Base-by-base conservation (phyloP, 2,329 filamentous ascomycete species). In the Bisporella sp. region DNA sequence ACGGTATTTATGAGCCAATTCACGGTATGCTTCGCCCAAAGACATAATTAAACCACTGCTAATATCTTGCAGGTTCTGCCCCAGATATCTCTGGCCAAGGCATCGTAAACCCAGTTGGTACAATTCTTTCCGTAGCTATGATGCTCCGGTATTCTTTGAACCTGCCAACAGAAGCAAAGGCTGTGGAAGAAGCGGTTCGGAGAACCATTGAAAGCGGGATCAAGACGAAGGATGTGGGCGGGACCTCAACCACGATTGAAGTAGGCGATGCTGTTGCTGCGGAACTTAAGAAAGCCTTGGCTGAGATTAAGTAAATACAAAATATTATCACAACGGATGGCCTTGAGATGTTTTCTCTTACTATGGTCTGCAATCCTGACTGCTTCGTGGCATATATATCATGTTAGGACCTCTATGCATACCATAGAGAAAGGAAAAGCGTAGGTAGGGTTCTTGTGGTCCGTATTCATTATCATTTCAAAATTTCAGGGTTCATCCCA, bases 1-100 rank as follows among this genome's bases (percentile, higher is more conserved):
- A 95, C 67, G 92, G 90, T 61, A 96, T 97, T 64, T 99, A 96
- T 68, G 92, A 97, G 77, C 92, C 92, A 30, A 97, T 99, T 62
- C 92, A 99, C 69, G 91, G 89, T 89, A 74, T 21, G 54, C 72
- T 51, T 32, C 31, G 12, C 39, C 29, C 11, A 13, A 13, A 5
- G 13, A 7, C 13, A n/a, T 13, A 37, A 31, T 32, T 5, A 13
- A 42, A 28, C 9, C 41, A 33, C 31, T 5, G 21, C 13, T 13
- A n/a, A 48, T 42, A 5, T 2, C 31, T 45, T 31, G 35, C 41
- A 87, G 87, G 89, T 37, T 93, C 88, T 43, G 92, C 92, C 21
- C 92, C 91, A 31, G 91, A 97, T 65, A 97, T 97, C 63, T 89
- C 88, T 2, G 91, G 92, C 59, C 80, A 95, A 72, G 88, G 88